Base-by-base conservation (phyloP, 345 rosid genomes). In the Salix arbutifolia region DNA sequence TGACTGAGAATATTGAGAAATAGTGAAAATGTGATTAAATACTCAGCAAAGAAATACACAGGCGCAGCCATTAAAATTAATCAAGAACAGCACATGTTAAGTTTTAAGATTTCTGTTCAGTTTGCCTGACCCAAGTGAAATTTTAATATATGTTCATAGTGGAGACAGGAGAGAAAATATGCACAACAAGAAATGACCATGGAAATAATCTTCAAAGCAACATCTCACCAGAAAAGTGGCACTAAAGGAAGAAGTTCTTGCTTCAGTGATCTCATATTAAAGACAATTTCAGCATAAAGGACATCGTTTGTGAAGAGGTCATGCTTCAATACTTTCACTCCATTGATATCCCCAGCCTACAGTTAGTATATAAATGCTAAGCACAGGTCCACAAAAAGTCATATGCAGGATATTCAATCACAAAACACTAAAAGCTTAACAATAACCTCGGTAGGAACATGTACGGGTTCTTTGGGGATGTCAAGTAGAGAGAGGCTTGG, bases 241-340 rank as follows among this genome's bases (percentile, higher is more conserved):
- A 96, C 88, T 58, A 90, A 84, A 30, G 92, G 97, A 84, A 96
- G 91, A 84, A 93, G 95, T 82, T 92, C 97, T 83, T 86, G 97
- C 79, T 91, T 91, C 82, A 93, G 85, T 17, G 94, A 80, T 80
- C 92, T 89, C 90, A 92, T 91, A 82, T 96, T 85, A 77, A 96
- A 94, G 80, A 92, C 97, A 73, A 89, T 91, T 88, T 96, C 97
- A 66, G 92, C 77, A 73, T 96, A 96, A 72, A 93, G 87, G 66
- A 96, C 97, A 83, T 96, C 98, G 85, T 96, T 96, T 42, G 99
- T 93, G 81, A 93, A 96, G 73, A 96, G 95, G 79, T 92, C 97
- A 78, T 96, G 99, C 77, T 84, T 88, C 86, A 96, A 83, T 82
- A 92, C 97, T 84, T 88, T 90, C 71, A 91, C 98, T 50, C 97